Evolutionary conservation across 1,284 basidiomycete species (phyloP).

Genomic region (Dichomitus squalens): DNA sequence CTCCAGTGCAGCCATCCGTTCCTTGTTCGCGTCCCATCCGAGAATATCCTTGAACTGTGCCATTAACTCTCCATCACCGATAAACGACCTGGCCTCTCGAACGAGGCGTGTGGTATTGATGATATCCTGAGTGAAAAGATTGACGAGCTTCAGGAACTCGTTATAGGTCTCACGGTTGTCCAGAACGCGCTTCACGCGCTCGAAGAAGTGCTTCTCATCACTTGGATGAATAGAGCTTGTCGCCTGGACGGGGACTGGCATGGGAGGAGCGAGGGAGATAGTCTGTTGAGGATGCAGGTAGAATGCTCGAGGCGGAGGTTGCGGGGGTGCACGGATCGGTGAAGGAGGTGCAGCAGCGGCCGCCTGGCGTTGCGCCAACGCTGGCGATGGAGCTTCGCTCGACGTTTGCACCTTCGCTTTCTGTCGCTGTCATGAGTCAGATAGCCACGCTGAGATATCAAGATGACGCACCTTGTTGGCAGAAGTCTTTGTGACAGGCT

Average conservation of each 20-base stretch:
- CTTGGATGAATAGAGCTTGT: slow-evolving; percentile 44
- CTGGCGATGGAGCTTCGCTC: slow-evolving; percentile 30
- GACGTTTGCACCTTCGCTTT: slow-evolving; percentile 32
- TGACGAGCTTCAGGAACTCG: slow-evolving; percentile 95
- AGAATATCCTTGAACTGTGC: slow-evolving; percentile 87
- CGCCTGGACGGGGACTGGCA: slow-evolving; percentile 27
- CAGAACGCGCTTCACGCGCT: slow-evolving; percentile 86
- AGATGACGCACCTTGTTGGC: slow-evolving; percentile 34
- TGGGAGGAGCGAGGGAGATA: slow-evolving; percentile 30
- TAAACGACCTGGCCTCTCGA: slow-evolving; percentile 62
- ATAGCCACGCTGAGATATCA: neutral
- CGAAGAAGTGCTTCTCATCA: slow-evolving; percentile 91
- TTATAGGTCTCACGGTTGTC: slow-evolving; percentile 92
- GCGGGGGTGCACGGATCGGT: slow-evolving; percentile 25
- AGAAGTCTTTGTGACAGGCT: slow-evolving; percentile 29
- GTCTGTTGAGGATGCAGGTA: slow-evolving; percentile 27
- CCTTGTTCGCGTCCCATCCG: slow-evolving; percentile 81
- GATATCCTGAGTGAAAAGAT: slow-evolving; percentile 93
- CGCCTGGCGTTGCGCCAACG: slow-evolving; percentile 28
- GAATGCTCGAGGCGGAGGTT: slow-evolving; percentile 20
- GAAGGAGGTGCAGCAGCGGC: slow-evolving; percentile 26
- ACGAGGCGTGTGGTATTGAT: slow-evolving; percentile 88
- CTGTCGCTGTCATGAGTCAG: slow-evolving; percentile 11
- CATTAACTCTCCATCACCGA: slow-evolving; percentile 80
- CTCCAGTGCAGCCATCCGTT: slow-evolving; percentile 54